These are phyloP conservation scores for Fusarium siculi DNA, from an alignment of 2,329 filamentous ascomycete genomes.

Conservation along the genomic window DNA sequence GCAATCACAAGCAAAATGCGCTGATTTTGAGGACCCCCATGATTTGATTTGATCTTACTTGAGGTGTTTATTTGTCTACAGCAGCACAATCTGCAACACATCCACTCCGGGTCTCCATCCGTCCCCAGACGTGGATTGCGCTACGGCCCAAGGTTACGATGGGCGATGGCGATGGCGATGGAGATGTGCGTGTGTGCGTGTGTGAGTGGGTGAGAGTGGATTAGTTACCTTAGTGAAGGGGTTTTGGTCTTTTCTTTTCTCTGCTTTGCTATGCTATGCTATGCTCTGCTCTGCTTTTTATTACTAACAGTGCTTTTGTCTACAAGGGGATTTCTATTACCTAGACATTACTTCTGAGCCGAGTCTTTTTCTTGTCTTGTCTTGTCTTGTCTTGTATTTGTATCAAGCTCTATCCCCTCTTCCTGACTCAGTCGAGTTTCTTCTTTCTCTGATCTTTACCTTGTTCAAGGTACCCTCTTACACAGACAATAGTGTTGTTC, in stretches of 20 bases:
- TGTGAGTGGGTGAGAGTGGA: slow-evolving; percentile 24
- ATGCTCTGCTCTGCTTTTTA: neutral
- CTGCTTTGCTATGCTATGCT: neutral
- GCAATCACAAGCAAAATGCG: slow-evolving; percentile 40
- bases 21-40: slow-evolving; percentile 33
- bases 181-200: neutral
- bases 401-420: slow-evolving; percentile 18
- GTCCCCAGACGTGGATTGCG: slow-evolving; percentile 40
- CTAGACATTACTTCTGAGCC: slow-evolving; percentile 13
- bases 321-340: slow-evolving; percentile 21
- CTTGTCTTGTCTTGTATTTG: slow-evolving; percentile 16
- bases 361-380: neutral
- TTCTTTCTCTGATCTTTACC: neutral
- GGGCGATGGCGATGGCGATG: neutral
- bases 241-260: slow-evolving; percentile 5
- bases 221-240: slow-evolving; percentile 12
- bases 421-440: neutral
- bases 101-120: slow-evolving; percentile 42
- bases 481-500: slow-evolving; percentile 14
- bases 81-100: neutral
- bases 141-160: slow-evolving; percentile 26
- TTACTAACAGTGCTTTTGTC: slow-evolving; percentile 17
- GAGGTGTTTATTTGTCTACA: slow-evolving; percentile 2
- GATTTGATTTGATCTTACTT: slow-evolving; percentile 17
- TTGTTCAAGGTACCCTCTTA: slow-evolving; percentile 27